A percentile compares a stretch with the other conserved stretches of the same genome.
Conservation (phyloP, 2,329 filamentous ascomycete genomes). For the Boeremia lycopersici region DNA sequence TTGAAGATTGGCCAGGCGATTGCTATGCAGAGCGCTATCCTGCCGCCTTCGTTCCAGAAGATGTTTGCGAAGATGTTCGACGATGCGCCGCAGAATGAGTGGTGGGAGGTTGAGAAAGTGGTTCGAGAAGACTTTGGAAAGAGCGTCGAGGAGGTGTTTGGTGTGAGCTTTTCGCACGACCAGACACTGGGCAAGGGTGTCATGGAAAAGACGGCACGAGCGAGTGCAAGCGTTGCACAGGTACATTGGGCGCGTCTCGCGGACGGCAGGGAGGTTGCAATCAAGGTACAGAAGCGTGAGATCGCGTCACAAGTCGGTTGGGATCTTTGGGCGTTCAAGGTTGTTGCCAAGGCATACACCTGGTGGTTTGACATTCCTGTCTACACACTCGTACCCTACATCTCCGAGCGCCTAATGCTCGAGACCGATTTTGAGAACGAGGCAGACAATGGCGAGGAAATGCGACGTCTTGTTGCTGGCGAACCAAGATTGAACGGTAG, state of each 20-base stretch:
- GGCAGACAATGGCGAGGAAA: constrained; percentile 83
- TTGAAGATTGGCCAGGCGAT: constrained; percentile 98
- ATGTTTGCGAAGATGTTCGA: constrained; percentile 99
- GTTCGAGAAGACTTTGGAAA: constrained; percentile 86
- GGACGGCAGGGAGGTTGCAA: constrained; percentile 88
- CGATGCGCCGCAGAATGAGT: constrained; percentile 91
- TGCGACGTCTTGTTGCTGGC: constrained; percentile 75
- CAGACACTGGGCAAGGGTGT: constrained; percentile 60
- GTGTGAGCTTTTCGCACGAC: constrained; percentile 77
- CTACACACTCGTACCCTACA: constrained; percentile 88
- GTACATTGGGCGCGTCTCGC: constrained; percentile 90
- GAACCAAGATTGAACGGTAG: constrained; percentile 78
- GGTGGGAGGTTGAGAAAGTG: constrained; percentile 83
- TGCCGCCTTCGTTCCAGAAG: constrained; percentile 92
- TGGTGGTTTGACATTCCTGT: constrained; percentile 92
- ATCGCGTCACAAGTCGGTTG: constrained; percentile 89
- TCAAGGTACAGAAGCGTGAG: constrained; percentile 96
- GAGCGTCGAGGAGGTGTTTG: constrained; percentile 88
- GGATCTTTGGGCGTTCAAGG: constrained; percentile 96
- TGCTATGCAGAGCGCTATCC: constrained; percentile 93
- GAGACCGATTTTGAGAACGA: constrained; percentile 97
- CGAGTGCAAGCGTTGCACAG: constrained; percentile 91
- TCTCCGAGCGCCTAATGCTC: constrained; percentile 86
- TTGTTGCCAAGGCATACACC: constrained; percentile 81
- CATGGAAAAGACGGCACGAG: constrained; percentile 74